phyloP scores from a whole-genome alignment of 2,329 filamentous ascomycete genomes.

The Didymella glomerata region DNA sequence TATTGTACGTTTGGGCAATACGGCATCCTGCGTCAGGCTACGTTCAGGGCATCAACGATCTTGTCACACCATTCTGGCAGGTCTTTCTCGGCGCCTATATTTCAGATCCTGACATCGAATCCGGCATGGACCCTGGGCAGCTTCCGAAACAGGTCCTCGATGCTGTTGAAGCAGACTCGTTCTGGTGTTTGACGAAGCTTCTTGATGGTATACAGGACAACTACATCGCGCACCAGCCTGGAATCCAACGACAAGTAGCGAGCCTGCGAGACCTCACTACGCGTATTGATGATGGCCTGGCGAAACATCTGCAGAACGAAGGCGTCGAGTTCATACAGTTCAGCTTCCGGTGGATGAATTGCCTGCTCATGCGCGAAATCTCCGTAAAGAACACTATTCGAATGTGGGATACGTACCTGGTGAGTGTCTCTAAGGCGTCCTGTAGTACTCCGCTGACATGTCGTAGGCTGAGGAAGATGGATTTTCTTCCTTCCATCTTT shows the following conservation, averaged over 20 bases:
- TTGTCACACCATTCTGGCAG: slow-evolving; percentile 98
- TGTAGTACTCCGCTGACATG: slow-evolving; percentile 24
- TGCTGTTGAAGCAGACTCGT: slow-evolving; percentile 95
- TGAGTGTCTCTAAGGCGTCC: slow-evolving; percentile 56
- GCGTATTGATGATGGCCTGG: slow-evolving; percentile 83
- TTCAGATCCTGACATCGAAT: slow-evolving; percentile 89
- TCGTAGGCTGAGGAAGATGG: slow-evolving; percentile 93
- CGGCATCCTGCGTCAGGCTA: slow-evolving; percentile 97
- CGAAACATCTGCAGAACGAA: slow-evolving; percentile 88
- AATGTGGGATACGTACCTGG: slow-evolving; percentile 99
- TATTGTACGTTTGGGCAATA: slow-evolving; percentile 97
- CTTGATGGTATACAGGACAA: slow-evolving; percentile 99
- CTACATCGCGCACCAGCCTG: slow-evolving; percentile 96
- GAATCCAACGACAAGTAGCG: slow-evolving; percentile 92
- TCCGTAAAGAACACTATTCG: slow-evolving; percentile 95
- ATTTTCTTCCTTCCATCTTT: slow-evolving; percentile 97
- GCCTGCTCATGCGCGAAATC: slow-evolving; percentile 95
- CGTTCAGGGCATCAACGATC: slow-evolving; percentile 97
- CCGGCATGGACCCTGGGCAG: slow-evolving; percentile 96
- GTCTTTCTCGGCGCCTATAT: slow-evolving; percentile 96
- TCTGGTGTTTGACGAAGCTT: slow-evolving; percentile 97
- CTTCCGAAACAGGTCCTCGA: slow-evolving; percentile 89
- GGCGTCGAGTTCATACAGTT: slow-evolving; percentile 99
- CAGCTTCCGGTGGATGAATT: slow-evolving; percentile 99
- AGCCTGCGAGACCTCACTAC: slow-evolving; percentile 89